phyloP scores from a whole-genome alignment of 768 basidiomycete genomes.

The Tricholoma saponaceum region DNA sequence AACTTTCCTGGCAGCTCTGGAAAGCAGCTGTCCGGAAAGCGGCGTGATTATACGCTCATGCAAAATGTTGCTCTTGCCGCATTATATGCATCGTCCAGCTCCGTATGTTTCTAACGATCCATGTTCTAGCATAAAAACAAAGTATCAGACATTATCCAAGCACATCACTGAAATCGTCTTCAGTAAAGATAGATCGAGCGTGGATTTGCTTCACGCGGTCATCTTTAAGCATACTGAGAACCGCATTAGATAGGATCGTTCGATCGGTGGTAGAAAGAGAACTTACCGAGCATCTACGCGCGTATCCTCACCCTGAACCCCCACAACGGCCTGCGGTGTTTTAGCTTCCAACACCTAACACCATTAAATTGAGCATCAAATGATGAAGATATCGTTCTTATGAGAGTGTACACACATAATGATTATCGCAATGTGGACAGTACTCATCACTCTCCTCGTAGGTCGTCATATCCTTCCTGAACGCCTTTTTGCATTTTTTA shows the following conservation, averaged over 20 bases:
- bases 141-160: conserved; percentile 7
- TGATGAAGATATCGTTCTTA: background rate
- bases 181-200: conserved; percentile 32
- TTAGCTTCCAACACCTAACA: conserved; percentile 88
- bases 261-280: background rate
- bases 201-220: conserved; percentile 63
- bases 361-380: background rate
- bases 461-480: conserved; percentile 87
- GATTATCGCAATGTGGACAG: conserved; percentile 98
- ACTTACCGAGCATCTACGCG: conserved; percentile 81
- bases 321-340: conserved; percentile 78
- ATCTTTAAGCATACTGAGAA: conserved; percentile 80
- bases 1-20: too few relatives aligned
- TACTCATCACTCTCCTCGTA: conserved; percentile 99
- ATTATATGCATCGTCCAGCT: background rate
- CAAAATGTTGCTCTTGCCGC: background rate
- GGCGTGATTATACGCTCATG: too few relatives aligned
- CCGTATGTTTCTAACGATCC: background rate
- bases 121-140: background rate
- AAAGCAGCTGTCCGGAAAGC: too few relatives aligned
- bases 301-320: conserved; percentile 89
- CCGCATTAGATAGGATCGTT: background rate
- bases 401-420: conserved; percentile 56
- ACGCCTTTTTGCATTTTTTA: conserved; percentile 77
- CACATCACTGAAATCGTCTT: conserved; percentile 14